Percentiles rank a stretch among this genome's conserved stretches.
Evolutionary conservation across 1,284 basidiomycete species (phyloP).

Genomic region (Ganoderma lucidum): DNA sequence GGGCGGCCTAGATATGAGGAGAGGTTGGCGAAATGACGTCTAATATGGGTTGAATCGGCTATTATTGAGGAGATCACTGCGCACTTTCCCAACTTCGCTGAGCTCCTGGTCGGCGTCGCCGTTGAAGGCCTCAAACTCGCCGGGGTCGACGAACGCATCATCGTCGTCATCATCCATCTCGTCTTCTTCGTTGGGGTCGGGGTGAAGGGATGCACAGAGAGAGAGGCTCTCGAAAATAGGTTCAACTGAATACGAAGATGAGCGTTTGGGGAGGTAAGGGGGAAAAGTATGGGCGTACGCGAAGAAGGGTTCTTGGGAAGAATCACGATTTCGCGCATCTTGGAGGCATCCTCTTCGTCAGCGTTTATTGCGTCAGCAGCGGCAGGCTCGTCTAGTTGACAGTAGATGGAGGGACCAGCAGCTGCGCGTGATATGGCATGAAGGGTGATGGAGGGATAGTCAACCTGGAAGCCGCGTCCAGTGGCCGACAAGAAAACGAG

Average conservation of each 20-base stretch:
- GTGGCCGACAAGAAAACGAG: conserved; percentile 79
- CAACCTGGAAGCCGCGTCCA: conserved; percentile 78
- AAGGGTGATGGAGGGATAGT: conserved; percentile 87
- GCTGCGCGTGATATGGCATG: conserved; percentile 85
- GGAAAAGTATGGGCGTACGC: conserved; percentile 55
- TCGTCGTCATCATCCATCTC: conserved; percentile 49
- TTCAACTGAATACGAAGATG: conserved; percentile 66
- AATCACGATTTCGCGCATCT: conserved; percentile 82
- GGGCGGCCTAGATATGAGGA: conserved; percentile 63
- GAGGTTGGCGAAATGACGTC: conserved; percentile 42
- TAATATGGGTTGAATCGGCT: conserved; percentile 90
- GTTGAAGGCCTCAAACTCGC: conserved; percentile 66
- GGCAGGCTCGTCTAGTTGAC: conserved; percentile 81
- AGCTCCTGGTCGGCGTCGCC: conserved; percentile 74
- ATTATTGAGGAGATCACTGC: conserved; percentile 86
- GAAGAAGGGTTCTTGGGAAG: conserved; percentile 64
- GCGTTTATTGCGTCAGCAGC: conserved; percentile 42
- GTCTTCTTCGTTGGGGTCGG: conserved; percentile 62
- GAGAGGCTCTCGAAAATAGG: conserved; percentile 90
- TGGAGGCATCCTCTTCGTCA: conserved; percentile 57
- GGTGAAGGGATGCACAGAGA: conserved; percentile 89
- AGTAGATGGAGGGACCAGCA: conserved; percentile 79
- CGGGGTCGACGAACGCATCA: conserved; percentile 67
- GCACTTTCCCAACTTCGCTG: conserved; percentile 91
- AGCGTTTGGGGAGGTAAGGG: conserved; percentile 15